These are phyloP conservation scores for Hyparrhenia diplandra DNA, from an alignment of 176 grass and related monocot species.

Conservation along the genomic window DNA sequence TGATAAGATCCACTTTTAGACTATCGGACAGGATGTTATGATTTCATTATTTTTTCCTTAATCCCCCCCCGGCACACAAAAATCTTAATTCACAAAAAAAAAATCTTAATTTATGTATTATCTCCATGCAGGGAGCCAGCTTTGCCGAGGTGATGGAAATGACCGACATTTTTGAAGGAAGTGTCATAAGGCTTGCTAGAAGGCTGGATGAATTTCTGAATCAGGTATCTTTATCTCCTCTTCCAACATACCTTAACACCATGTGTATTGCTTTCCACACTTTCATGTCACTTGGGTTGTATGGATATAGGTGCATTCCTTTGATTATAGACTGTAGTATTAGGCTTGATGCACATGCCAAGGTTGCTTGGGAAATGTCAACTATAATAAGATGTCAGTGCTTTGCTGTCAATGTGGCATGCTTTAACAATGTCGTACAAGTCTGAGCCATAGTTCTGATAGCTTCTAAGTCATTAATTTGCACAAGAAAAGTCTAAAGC, in stretches of 20 bases:
- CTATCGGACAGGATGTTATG: not conserved
- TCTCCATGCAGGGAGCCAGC: constrained; percentile 61
- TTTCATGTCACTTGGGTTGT: not conserved
- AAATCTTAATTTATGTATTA: not conserved
- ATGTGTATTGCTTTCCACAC: not conserved
- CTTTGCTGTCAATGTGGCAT: not conserved
- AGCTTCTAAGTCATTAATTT: not conserved
- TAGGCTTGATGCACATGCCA: not conserved
- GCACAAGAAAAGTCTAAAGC: not conserved
- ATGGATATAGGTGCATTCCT: not conserved
- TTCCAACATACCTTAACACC: not conserved
- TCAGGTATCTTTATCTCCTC: constrained; percentile 49
- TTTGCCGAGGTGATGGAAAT: constrained; percentile 96
- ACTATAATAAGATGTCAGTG: not conserved
- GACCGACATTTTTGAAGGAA: constrained; percentile 99
- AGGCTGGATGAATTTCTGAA: constrained; percentile 98
- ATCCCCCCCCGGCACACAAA: not conserved
- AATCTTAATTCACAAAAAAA: not conserved
- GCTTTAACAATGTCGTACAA: not conserved
- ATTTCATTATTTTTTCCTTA: not conserved
- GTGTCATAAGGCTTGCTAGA: constrained; percentile 85
- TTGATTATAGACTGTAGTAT: not conserved
- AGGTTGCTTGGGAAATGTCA: not conserved
- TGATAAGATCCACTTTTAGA: not conserved
- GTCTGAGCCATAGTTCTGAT: not conserved